Evolutionary conservation across 2,329 filamentous ascomycete genomes (phyloP).

Genomic region (Pestalotiopsis sp.): DNA sequence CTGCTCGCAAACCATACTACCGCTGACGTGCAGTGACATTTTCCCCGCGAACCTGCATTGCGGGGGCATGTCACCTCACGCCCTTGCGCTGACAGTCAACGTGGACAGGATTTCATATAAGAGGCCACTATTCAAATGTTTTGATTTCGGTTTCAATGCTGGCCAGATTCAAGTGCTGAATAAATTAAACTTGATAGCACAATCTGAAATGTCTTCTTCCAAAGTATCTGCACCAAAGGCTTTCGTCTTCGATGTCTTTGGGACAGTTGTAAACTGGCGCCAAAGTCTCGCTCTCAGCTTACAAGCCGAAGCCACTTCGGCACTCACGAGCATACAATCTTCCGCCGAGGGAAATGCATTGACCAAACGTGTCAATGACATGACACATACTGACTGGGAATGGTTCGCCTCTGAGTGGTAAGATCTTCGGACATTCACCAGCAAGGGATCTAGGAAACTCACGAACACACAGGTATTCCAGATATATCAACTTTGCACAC

Average conservation of each 20-base stretch:
- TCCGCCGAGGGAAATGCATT: slow-evolving; percentile 44
- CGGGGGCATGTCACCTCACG: not conserved
- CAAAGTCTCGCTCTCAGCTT: slow-evolving; percentile 55
- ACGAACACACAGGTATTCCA: slow-evolving; percentile 24
- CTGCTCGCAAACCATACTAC: not conserved
- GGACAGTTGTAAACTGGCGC: slow-evolving; percentile 68
- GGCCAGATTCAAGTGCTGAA: not conserved
- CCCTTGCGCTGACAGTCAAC: not conserved
- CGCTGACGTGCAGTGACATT: not conserved
- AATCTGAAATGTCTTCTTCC: not conserved
- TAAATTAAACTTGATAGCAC: not conserved
- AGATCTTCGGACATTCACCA: slow-evolving; percentile 11
- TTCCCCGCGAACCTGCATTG: not conserved
- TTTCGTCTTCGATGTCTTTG: slow-evolving; percentile 63
- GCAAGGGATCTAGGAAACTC: not conserved
- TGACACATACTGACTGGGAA: slow-evolving; percentile 55
- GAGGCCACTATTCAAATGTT: not conserved
- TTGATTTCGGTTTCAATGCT: too few species aligned
- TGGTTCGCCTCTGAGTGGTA: slow-evolving; percentile 63
- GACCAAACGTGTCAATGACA: slow-evolving; percentile 42
- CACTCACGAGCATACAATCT: slow-evolving; percentile 42
- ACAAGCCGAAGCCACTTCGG: slow-evolving; percentile 38
- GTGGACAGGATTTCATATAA: not conserved
- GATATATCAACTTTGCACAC: slow-evolving; percentile 54
- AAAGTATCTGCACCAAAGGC: slow-evolving; percentile 35